A percentile compares a stretch with the other conserved stretches of the same genome.
Evolutionary conservation across 108 stramenopile genomes (phyloP).

Genomic region (Fragilaria radians): DNA sequence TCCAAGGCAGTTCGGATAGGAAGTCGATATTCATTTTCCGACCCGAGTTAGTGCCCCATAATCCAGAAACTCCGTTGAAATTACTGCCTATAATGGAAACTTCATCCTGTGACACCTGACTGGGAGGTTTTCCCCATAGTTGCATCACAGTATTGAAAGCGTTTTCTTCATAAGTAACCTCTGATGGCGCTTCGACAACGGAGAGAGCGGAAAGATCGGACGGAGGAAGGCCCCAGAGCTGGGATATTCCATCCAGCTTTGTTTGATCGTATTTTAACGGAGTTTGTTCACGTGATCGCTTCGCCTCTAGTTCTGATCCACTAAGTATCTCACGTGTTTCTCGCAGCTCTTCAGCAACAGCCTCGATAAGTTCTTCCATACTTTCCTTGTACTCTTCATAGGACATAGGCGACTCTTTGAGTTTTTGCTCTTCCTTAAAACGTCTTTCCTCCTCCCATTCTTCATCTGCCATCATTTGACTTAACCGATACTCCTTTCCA

Average conservation of each 20-base stretch:
- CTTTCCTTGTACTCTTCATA: slow-evolving; percentile 37
- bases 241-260: slow-evolving; percentile 42
- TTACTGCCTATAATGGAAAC: slow-evolving; percentile 5
- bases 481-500: slow-evolving; percentile 46
- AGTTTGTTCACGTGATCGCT: neutral
- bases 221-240: slow-evolving; percentile 47
- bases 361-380: slow-evolving; percentile 33
- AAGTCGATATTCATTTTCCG: neutral
- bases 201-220: slow-evolving; percentile 10
- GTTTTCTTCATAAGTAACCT: slow-evolving; percentile 28
- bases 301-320: neutral
- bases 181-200: slow-evolving; percentile 9
- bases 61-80: slow-evolving; percentile 29
- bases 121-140: slow-evolving; percentile 30
- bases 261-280: slow-evolving; percentile 48
- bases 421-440: slow-evolving; percentile 8
- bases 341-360: slow-evolving; percentile 31
- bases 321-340: slow-evolving; percentile 42
- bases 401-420: slow-evolving; percentile 10
- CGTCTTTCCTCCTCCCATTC: slow-evolving; percentile 33
- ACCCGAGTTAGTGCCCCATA: slow-evolving; percentile 22
- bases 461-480: slow-evolving; percentile 57
- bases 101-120: slow-evolving; percentile 1
- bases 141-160: slow-evolving; percentile 31
- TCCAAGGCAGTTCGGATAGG: neutral